Base-by-base conservation (phyloP, 2,329 filamentous ascomycete genomes). In the Lasiodiplodia hormozganensis region DNA sequence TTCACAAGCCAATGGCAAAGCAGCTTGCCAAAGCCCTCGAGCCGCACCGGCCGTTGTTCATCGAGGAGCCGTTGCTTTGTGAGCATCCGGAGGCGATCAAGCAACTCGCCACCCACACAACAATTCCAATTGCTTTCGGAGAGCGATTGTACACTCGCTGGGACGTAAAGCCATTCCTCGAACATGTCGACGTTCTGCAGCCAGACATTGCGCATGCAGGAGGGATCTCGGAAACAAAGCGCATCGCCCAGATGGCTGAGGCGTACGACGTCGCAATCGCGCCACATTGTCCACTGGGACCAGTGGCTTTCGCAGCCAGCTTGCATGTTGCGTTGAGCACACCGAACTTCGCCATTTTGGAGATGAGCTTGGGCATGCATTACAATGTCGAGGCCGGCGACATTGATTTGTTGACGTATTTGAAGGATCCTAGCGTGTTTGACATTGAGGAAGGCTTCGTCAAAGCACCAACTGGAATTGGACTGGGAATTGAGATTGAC, bases 351-450 rank as follows among this genome's bases (percentile, higher is more conserved):
- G 87, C 85, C 0, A 93, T 94, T 34, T 88, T 92, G 74, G 91
- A 94, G 78, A 93, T 93, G 92, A 90, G 88, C 65, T 74, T 93
- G 40, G 92, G 91, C 0, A 94, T 94, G 72, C 92, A 94, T 76
- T 94, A 94, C 75, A 94, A 94, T 70, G 76, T 73, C 2, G 53
- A 56, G 53, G 76, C 73, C 1, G 78, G 78, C 0, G 75, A 74
- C 38, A 71, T 76, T 62, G 78, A 80, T 70, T 62, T 80, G 67
- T 85, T 86, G 16, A 90, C 85, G 28, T 93, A 93, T 74, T 82
- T 89, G 2, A 87, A 86, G 73, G 87, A 92, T 72, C 84, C 87
- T 0, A 84, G 86, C 58, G 86, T 92, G 0, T 92, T 90, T 83
- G 82, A 88, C 51, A 86, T 93, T 4, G 83, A 85, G 18, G 85